Evolutionary conservation across 139 green algal genomes (phyloP).

Genomic region (Dunaliella sp.): DNA sequence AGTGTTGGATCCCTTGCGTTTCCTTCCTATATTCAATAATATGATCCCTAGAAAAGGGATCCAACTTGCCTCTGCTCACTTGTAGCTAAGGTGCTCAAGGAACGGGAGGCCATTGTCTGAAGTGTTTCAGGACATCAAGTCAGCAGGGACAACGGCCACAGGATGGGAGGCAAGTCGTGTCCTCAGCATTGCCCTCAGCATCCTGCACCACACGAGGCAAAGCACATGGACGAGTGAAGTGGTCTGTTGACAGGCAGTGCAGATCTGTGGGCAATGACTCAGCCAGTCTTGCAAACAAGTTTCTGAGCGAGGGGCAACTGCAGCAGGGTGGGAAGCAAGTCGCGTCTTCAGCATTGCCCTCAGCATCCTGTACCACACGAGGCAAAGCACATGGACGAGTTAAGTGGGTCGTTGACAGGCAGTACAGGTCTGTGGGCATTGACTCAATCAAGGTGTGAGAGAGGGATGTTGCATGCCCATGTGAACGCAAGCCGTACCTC

Average conservation of each 20-base stretch:
- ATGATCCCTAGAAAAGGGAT: too few relatives aligned
- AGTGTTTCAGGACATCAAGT: neutral
- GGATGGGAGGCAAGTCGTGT: neutral
- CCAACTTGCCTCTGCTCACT: too few relatives aligned
- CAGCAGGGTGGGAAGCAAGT: neutral
- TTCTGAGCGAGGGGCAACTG: too few relatives aligned
- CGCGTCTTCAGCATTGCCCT: neutral
- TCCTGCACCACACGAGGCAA: neutral
- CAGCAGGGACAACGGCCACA: neutral
- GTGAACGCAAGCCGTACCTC: neutral
- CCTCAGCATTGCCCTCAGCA: neutral
- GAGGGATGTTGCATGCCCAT: too few relatives aligned
- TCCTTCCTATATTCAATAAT: too few relatives aligned
- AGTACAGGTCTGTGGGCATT: neutral
- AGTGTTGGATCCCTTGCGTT: too few relatives aligned
- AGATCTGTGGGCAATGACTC: neutral
- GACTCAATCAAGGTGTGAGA: neutral
- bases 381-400: neutral
- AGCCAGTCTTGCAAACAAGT: neutral
- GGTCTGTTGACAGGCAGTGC: neutral
- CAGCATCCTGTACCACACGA: neutral
- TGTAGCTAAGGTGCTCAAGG: too few relatives aligned
- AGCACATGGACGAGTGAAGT: neutral
- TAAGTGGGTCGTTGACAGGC: neutral
- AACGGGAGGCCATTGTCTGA: too few relatives aligned